phyloP scores from a whole-genome alignment of 1,284 basidiomycete genomes.

The Pyrrhoderma lamaoense region DNA sequence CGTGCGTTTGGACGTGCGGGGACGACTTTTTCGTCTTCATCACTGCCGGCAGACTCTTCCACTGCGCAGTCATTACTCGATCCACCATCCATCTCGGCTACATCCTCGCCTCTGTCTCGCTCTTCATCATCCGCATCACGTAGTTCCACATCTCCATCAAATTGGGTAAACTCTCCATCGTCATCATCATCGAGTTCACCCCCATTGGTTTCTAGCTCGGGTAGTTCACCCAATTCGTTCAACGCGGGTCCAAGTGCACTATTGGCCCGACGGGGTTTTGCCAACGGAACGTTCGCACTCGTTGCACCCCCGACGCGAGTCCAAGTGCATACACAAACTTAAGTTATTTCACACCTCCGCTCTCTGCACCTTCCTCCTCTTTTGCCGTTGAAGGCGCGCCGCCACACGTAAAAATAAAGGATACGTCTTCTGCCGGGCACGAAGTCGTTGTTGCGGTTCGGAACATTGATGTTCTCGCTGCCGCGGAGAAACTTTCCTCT shows the following conservation, averaged over 20 bases:
- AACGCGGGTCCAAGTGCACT: conserved; percentile 1
- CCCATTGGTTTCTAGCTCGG: neutral
- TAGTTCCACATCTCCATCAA: neutral
- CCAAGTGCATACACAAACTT: conserved; percentile 15
- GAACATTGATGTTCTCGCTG: no score
- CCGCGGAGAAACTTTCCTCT: no score
- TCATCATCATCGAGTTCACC: neutral
- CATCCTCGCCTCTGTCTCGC: neutral
- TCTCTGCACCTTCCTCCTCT: conserved; percentile 11
- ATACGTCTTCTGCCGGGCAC: no score
- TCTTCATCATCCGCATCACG: conserved; percentile 1
- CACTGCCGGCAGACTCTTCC: no score
- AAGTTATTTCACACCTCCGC: conserved; percentile 14
- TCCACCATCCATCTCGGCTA: neutral
- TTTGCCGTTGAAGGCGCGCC: neutral
- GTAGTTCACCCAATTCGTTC: neutral
- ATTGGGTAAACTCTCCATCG: no score
- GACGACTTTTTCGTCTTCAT: no score
- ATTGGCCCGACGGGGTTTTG: conserved; percentile 48
- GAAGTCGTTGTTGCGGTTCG: no score
- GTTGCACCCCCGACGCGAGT: conserved; percentile 18
- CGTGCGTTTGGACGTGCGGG: no score
- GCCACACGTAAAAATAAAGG: neutral
- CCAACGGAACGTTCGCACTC: conserved; percentile 34
- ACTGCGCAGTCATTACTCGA: no score